A percentile compares a stretch with the other conserved stretches of the same genome.
These are phyloP conservation scores for Raphanus raphanistrum DNA, from an alignment of 345 rosid species.

Conservation along the genomic window DNA sequence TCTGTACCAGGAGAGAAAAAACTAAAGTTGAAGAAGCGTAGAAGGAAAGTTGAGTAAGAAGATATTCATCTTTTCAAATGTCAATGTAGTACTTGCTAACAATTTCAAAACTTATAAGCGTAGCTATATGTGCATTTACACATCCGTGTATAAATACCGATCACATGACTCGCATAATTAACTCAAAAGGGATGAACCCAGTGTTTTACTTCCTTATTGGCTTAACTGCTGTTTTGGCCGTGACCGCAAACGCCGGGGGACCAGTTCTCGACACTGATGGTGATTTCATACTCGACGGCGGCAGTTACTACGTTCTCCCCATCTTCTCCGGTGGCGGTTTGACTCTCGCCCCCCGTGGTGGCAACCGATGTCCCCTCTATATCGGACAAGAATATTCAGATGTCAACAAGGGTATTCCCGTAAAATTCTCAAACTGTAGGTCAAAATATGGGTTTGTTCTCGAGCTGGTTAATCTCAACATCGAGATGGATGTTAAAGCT, in stretches of 20 bases:
- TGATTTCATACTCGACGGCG: not conserved
- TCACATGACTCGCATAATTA: not conserved
- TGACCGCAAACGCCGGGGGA: not conserved
- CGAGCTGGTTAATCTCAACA: not conserved
- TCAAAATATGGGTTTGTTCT: not conserved
- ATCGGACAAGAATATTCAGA: not conserved
- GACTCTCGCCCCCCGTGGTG: not conserved
- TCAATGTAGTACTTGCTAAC: not conserved
- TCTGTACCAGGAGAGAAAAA: too few relatives aligned
- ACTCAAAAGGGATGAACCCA: conserved; percentile 9
- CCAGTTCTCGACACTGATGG: conserved; percentile 4
- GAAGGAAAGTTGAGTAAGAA: not conserved
- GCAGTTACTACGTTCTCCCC: conserved; percentile 18
- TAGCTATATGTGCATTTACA: not conserved
- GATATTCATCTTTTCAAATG: too few relatives aligned
- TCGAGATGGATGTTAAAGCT: not conserved
- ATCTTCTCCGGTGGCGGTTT: conserved; percentile 8
- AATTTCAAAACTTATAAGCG: too few relatives aligned
- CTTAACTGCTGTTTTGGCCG: not conserved
- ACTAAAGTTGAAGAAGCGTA: not conserved
- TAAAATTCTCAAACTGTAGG: conserved; percentile 20
- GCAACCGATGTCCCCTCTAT: not conserved
- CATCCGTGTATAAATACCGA: not conserved
- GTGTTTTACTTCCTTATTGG: conserved; percentile 11
- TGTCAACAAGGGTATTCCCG: not conserved